phyloP scores from a whole-genome alignment of 441 rosid genomes.

The Adansonia grandidieri region DNA sequence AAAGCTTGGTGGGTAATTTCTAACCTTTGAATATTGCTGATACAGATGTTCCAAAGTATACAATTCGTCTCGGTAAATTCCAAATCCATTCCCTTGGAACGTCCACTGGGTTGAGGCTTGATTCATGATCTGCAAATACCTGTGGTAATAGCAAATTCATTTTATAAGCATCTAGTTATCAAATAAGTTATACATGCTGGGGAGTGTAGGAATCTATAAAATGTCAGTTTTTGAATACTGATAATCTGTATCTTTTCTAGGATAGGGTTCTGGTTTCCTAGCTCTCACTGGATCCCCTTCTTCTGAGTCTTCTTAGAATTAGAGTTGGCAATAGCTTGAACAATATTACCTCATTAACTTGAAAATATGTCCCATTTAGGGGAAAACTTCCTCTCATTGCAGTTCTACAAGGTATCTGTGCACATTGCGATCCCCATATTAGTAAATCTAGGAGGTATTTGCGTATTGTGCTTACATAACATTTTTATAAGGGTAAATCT shows the following conservation, averaged over 20 bases:
- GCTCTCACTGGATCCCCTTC: neutral
- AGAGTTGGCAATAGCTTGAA: constrained; percentile 18
- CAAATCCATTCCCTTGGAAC: constrained; percentile 87
- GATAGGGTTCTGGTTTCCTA: constrained; percentile 13
- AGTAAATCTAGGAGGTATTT: constrained; percentile 29
- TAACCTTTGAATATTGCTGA: constrained; percentile 91
- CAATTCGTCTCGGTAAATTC: constrained; percentile 80
- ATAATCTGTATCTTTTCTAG: constrained; percentile 17
- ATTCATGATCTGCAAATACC: constrained; percentile 92
- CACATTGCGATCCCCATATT: constrained; percentile 28
- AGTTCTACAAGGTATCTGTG: constrained; percentile 95
- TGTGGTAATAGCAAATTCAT: constrained; percentile 41
- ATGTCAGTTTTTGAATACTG: constrained; percentile 6
- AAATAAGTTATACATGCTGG: constrained; percentile 15
- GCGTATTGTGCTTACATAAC: constrained; percentile 14
- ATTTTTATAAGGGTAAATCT: constrained; percentile 19
- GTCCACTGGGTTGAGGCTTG: constrained; percentile 77
- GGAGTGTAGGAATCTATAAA: constrained; percentile 7
- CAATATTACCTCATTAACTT: constrained; percentile 81
- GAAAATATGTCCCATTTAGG: constrained; percentile 93
- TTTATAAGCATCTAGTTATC: constrained; percentile 24
- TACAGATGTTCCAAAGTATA: constrained; percentile 93
- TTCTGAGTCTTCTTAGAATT: constrained; percentile 7
- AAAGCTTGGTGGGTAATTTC: constrained; percentile 15
- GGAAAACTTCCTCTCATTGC: constrained; percentile 99